Percentiles rank a stretch among this genome's conserved stretches.
Conservation (phyloP, 345 rosid species). For the Brassica cretica region DNA sequence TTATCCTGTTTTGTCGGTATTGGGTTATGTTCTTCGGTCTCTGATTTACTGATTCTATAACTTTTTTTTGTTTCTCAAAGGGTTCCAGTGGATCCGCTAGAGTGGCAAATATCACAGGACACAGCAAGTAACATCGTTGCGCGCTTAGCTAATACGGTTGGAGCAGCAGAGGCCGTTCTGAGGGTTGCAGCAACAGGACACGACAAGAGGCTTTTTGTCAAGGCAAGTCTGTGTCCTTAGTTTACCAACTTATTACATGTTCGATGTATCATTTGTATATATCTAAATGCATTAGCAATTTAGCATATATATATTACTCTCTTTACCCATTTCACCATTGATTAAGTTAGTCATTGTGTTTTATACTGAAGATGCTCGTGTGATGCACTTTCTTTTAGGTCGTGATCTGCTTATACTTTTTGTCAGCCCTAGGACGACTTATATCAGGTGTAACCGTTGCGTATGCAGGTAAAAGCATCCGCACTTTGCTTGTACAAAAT, state of each 20-base stretch:
- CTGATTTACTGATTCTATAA: background rate
- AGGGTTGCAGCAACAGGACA: constrained; percentile 99
- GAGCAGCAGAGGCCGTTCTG: constrained; percentile 91
- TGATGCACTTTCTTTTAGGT: constrained; percentile 53
- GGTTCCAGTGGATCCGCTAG: constrained; percentile 93
- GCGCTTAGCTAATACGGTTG: constrained; percentile 85
- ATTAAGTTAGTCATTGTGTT: background rate
- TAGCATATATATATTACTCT: no score
- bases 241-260: background rate
- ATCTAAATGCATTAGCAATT: no score
- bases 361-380: constrained; percentile 7
- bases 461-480: constrained; percentile 74
- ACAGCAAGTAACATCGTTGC: constrained; percentile 76
- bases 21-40: constrained; percentile 14
- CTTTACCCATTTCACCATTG: no score
- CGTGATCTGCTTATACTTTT: constrained; percentile 64
- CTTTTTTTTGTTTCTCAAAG: constrained; percentile 41
- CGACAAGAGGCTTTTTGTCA: constrained; percentile 81
- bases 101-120: constrained; percentile 98
- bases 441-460: constrained; percentile 86
- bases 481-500: background rate
- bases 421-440: constrained; percentile 76
- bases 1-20: background rate
- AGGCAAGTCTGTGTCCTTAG: constrained; percentile 47
- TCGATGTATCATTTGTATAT: no score